Conservation (phyloP, 2,329 filamentous ascomycete species). For the Ceratocystis destructans region DNA sequence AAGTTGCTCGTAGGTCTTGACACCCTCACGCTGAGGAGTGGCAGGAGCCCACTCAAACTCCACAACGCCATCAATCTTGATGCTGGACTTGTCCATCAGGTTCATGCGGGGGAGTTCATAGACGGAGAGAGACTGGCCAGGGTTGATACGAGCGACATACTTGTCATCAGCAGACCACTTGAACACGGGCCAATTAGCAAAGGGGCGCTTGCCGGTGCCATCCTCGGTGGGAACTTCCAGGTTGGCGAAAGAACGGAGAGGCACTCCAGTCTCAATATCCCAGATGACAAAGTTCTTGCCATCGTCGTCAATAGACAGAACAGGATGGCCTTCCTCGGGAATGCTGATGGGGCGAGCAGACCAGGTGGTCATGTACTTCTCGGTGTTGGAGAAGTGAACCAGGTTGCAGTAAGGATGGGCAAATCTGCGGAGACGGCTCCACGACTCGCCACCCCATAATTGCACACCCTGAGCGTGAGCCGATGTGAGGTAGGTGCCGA, state of each 20-base stretch:
- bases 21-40: constrained; percentile 62
- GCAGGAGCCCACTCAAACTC: constrained; percentile 97
- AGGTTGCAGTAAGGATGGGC: constrained; percentile 92
- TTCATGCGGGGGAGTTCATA: constrained; percentile 86
- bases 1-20: constrained; percentile 89
- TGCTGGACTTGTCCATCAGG: constrained; percentile 73
- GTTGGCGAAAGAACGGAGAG: constrained; percentile 84
- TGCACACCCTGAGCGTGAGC: constrained; percentile 94
- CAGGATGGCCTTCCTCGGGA: constrained; percentile 70
- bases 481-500: constrained; percentile 85
- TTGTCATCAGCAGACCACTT: constrained; percentile 98
- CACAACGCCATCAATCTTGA: constrained; percentile 93
- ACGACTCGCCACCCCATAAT: constrained; percentile 84
- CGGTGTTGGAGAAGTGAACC: constrained; percentile 84
- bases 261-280: constrained; percentile 82
- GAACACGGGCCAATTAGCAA: constrained; percentile 87
- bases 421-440: constrained; percentile 84
- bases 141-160: constrained; percentile 85
- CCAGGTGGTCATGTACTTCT: constrained; percentile 94
- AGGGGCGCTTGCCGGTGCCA: constrained; percentile 56
- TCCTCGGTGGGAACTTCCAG: constrained; percentile 56
- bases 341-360: constrained; percentile 87
- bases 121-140: constrained; percentile 76
- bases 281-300: constrained; percentile 99
- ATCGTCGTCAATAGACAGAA: constrained; percentile 82